Evolutionary conservation across 2,329 filamentous ascomycete species (phyloP).

Genomic region (Stagonosporopsis rhizophila): DNA sequence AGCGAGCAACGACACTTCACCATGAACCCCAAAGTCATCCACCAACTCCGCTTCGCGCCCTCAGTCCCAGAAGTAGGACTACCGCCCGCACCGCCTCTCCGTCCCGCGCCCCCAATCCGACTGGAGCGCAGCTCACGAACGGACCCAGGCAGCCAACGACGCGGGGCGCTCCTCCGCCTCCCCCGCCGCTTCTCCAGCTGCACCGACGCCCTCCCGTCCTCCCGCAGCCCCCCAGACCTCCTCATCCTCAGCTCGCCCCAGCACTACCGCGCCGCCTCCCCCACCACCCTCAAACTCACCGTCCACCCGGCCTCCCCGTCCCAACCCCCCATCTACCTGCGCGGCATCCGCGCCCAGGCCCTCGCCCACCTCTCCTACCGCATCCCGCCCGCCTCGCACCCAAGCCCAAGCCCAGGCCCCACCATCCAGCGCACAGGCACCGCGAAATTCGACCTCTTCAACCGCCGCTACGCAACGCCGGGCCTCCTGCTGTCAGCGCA

Average conservation of each 20-base stretch:
- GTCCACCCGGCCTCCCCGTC: constrained; percentile 15
- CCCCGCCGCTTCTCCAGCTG: neutral
- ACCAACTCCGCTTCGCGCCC: constrained; percentile 28
- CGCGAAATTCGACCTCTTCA: constrained; percentile 28
- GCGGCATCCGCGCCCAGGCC: constrained; percentile 30
- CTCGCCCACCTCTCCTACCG: constrained; percentile 23
- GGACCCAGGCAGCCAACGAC: neutral
- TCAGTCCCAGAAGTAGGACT: constrained; percentile 21
- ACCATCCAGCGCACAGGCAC: constrained; percentile 5
- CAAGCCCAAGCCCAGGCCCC: neutral
- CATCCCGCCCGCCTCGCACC: constrained; percentile 8
- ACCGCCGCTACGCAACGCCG: constrained; percentile 29
- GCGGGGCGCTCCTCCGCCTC: neutral
- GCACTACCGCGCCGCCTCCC: neutral
- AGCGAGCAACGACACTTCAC: constrained; percentile 23
- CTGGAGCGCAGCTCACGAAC: neutral
- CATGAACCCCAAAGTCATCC: constrained; percentile 24
- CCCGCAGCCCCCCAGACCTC: neutral
- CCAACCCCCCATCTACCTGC: constrained; percentile 26
- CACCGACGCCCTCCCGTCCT: neutral
- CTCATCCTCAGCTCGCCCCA: constrained; percentile 1
- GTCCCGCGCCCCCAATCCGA: neutral
- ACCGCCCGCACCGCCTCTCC: neutral
- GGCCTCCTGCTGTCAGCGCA: constrained; percentile 17
- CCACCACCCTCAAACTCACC: constrained; percentile 14